A percentile compares a stretch with the other conserved stretches of the same genome.
These are phyloP conservation scores for Punica granatum DNA, from an alignment of 345 rosid genomes.

Conservation along the genomic window DNA sequence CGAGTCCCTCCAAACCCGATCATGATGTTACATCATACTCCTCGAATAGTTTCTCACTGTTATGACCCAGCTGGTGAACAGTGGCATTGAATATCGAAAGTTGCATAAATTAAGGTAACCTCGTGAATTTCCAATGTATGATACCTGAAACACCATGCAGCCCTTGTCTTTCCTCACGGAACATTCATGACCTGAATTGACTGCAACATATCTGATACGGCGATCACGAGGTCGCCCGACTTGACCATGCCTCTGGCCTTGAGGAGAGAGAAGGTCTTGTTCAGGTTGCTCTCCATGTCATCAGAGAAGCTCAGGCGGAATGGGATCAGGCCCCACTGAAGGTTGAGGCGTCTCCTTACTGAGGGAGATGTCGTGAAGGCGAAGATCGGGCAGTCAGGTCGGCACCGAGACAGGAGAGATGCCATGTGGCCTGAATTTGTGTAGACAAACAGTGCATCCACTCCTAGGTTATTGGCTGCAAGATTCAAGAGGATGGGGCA, in stretches of 20 bases:
- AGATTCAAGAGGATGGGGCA: slow-evolving; percentile 9
- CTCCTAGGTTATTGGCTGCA: slow-evolving; percentile 91
- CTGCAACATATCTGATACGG: slow-evolving; percentile 93
- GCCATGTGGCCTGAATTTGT: slow-evolving; percentile 95
- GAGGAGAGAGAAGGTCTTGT: slow-evolving; percentile 83
- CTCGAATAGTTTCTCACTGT: neutral
- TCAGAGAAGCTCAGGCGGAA: slow-evolving; percentile 90
- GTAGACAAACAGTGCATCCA: slow-evolving; percentile 91
- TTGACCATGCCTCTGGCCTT: slow-evolving; percentile 97
- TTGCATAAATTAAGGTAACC: neutral
- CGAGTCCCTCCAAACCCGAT: neutral
- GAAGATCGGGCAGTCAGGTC: slow-evolving; percentile 97
- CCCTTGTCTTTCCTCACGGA: slow-evolving; percentile 28
- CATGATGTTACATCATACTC: neutral
- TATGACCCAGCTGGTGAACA: neutral
- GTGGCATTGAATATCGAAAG: neutral
- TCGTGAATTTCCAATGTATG: neutral
- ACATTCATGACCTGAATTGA: slow-evolving; percentile 95
- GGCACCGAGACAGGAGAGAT: slow-evolving; percentile 79
- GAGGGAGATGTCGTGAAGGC: slow-evolving; percentile 81
- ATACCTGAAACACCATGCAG: neutral
- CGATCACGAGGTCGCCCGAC: slow-evolving; percentile 92
- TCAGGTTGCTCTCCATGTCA: slow-evolving; percentile 90
- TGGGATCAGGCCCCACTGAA: slow-evolving; percentile 98
- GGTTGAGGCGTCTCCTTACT: slow-evolving; percentile 77